Percentiles rank a stretch among this genome's conserved stretches.
Evolutionary conservation across 345 rosid genomes (phyloP).

Genomic region (Sisymbrium irio): DNA sequence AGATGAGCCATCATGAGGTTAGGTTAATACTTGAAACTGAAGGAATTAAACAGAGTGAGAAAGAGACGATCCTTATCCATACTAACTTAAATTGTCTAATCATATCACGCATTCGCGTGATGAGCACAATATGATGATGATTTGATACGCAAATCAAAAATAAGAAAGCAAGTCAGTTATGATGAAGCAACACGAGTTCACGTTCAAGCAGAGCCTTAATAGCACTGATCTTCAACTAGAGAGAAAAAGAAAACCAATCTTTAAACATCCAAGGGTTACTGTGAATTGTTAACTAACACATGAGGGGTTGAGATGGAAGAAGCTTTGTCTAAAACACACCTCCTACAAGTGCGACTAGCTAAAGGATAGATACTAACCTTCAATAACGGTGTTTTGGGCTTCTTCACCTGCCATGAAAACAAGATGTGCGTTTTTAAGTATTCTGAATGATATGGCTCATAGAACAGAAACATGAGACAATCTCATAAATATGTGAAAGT

Average conservation of each 20-base stretch:
- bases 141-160: not conserved
- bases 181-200: not conserved
- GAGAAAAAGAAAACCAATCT: not conserved
- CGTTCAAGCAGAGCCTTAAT: not conserved
- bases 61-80: not conserved
- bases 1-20: not conserved
- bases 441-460: not conserved
- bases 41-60: not conserved
- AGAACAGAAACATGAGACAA: not conserved
- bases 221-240: not conserved
- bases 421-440: not conserved
- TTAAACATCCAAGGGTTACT: not conserved
- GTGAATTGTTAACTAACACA: not conserved
- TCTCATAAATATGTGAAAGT: not conserved
- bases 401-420: slow-evolving; percentile 60
- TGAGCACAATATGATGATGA: not conserved
- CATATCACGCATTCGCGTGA: not conserved
- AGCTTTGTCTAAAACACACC: not conserved
- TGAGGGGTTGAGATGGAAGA: not conserved
- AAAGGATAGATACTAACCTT: slow-evolving; percentile 30
- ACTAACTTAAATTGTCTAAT: not conserved
- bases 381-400: slow-evolving; percentile 46
- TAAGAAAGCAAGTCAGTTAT: too few species aligned
- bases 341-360: not conserved
- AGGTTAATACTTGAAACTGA: not conserved